Conservation (phyloP, 192 early-diverging fungal species). For the Chytriomyces sp. region DNA sequence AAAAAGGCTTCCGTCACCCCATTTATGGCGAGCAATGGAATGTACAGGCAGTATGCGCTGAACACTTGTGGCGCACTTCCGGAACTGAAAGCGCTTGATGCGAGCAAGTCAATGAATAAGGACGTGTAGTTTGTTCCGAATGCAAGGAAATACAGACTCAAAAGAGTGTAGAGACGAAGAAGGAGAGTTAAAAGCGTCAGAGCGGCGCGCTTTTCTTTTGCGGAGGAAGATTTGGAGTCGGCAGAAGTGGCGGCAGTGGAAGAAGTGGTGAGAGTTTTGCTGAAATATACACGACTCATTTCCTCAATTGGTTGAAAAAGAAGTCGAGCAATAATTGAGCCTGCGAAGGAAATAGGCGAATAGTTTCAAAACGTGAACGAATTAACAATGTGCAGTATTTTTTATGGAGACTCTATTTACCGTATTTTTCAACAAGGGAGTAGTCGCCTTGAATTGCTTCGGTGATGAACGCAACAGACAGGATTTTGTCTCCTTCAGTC, state of each 20-base stretch:
- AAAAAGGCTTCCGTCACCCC: slow-evolving; percentile 94
- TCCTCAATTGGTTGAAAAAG: slow-evolving; percentile 96
- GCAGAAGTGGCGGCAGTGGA: not conserved
- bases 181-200: slow-evolving; percentile 38
- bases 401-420: slow-evolving; percentile 25
- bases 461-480: slow-evolving; percentile 61
- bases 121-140: slow-evolving; percentile 86
- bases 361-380: not conserved
- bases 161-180: slow-evolving; percentile 67
- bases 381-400: slow-evolving; percentile 1
- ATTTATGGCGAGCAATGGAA: slow-evolving; percentile 94
- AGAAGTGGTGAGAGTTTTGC: slow-evolving; percentile 59
- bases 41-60: slow-evolving; percentile 83
- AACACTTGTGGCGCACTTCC: slow-evolving; percentile 57
- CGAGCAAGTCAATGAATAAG: slow-evolving; percentile 68
- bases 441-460: slow-evolving; percentile 74
- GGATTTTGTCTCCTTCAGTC: slow-evolving; percentile 96
- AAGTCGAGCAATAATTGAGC: slow-evolving; percentile 86
- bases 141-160: slow-evolving; percentile 75
- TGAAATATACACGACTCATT: slow-evolving; percentile 82
- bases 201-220: slow-evolving; percentile 3
- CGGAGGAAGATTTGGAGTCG: not conserved
- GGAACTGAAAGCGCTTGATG: slow-evolving; percentile 54
- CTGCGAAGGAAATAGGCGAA: slow-evolving; percentile 41
- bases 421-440: slow-evolving; percentile 87